Percentiles rank a stretch among this genome's conserved stretches.
Evolutionary conservation across 1,284 basidiomycete species (phyloP).

Genomic region (Ceraceosorus guamensis): DNA sequence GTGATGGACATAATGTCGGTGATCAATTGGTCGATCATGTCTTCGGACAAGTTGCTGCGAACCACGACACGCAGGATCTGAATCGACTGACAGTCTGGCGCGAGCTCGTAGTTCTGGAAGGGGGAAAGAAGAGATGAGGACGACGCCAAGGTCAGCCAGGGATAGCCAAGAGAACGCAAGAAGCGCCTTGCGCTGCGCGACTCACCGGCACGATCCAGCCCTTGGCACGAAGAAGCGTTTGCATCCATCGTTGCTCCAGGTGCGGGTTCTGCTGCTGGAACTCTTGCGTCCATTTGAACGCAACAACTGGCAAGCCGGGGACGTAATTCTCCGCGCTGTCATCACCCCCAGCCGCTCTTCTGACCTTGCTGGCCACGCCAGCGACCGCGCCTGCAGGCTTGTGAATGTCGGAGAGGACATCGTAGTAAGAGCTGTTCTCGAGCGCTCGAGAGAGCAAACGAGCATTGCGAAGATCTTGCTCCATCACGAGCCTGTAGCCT

Average conservation of each 20-base stretch:
- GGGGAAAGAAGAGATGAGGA: not conserved
- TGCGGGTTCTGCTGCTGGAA: slow-evolving; percentile 33
- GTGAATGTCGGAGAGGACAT: slow-evolving; percentile 53
- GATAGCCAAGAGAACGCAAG: no score
- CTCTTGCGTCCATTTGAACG: slow-evolving; percentile 75
- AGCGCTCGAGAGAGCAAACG: slow-evolving; percentile 76
- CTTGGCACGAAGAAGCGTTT: slow-evolving; percentile 66
- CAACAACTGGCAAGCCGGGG: slow-evolving; percentile 79
- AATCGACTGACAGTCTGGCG: slow-evolving; percentile 26
- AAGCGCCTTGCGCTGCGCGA: not conserved
- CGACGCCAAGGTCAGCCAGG: not conserved
- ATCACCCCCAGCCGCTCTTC: slow-evolving; percentile 28
- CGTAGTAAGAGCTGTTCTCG: slow-evolving; percentile 70
- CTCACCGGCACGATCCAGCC: slow-evolving; percentile 57
- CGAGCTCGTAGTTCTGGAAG: slow-evolving; percentile 40
- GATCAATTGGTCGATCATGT: slow-evolving; percentile 42
- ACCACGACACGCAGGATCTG: slow-evolving; percentile 46
- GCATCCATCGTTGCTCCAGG: slow-evolving; percentile 75
- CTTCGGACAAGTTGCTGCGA: slow-evolving; percentile 37
- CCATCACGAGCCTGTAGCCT: slow-evolving; percentile 55
- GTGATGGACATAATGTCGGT: slow-evolving; percentile 41
- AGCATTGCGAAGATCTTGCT: slow-evolving; percentile 65
- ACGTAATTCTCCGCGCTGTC: slow-evolving; percentile 57
- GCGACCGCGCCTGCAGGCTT: slow-evolving; percentile 19
- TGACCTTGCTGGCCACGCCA: slow-evolving; percentile 8